Evolutionary conservation across 305 asterid genomes (phyloP), one percentile per base, ranked within the genome.

Genomic region (Fraxinus xanthoxyloides): DNA sequence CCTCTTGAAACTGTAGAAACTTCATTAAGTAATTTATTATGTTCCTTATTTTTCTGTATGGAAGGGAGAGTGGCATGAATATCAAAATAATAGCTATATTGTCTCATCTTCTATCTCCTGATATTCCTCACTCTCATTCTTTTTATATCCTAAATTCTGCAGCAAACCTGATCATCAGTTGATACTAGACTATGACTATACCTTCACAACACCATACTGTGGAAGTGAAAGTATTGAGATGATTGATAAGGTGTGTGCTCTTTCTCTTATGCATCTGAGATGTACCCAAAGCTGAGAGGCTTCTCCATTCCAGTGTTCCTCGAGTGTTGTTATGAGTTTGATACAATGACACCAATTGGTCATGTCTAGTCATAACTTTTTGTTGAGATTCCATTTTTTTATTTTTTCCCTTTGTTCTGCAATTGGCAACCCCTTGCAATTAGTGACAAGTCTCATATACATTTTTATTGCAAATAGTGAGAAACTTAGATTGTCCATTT

Each of bases 131-230:
- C 63, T 78, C 63, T 78, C 24, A 30, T 78, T 80, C 69, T 15
- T 81, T 85, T 86, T 10, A 65, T 67, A 15, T 85, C 70, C 80
- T 75, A 79, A 19, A 77, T 81, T 82, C 77, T 84, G 92, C 92
- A 95, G 98, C 89, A 89, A 92, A 82, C 97, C 98, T 38, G 83
- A 91, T 38, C 92, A 93, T 81, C 91, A 92, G 92, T 91, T 95
- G 89, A 89, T 93, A 84, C 91, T 94, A 85, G 98, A 96, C 84
- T 96, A 94, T 85, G 99, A 96, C 83, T 96, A 94, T 86, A 96
- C 98, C 63, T 96, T 96, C 92, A 94, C 98, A 65, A 96, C 98
- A 76, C 99, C 98, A 76, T 96, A 94, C 82, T 77, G 88, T 77
- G 98, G 99, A 82, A 91, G 98, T 85, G 90, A 83, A 86, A 77